Evolutionary conservation across 805 yeast species (phyloP).

Genomic region (Naumovozyma castellii): DNA sequence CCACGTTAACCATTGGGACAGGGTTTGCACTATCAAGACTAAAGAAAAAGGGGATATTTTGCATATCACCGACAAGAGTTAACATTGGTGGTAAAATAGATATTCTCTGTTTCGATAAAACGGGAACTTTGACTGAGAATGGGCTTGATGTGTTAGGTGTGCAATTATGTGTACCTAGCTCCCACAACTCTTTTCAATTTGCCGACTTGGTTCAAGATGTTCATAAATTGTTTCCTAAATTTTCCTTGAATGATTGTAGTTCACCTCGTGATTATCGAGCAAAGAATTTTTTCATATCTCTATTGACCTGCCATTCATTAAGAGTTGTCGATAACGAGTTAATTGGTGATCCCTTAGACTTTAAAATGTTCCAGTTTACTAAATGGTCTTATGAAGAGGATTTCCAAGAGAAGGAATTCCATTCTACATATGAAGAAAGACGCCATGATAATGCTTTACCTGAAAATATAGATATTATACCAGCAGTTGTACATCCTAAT

Average conservation of each 20-base stretch:
- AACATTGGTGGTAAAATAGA: constrained; percentile 95
- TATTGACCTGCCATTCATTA: constrained; percentile 75
- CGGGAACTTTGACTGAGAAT: constrained; percentile 96
- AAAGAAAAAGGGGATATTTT: constrained; percentile 59
- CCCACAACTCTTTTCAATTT: constrained; percentile 16
- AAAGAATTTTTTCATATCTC: constrained; percentile 30
- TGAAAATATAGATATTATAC: constrained; percentile 36
- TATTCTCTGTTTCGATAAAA: constrained; percentile 86
- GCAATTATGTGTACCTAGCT: constrained; percentile 28
- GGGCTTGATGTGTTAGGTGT: constrained; percentile 81
- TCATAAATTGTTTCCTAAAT: constrained; percentile 19
- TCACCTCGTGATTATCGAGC: constrained; percentile 24
- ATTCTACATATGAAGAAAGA: constrained; percentile 32
- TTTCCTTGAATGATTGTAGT: constrained; percentile 24
- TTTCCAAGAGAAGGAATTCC: constrained; percentile 33
- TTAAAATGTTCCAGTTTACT: constrained; percentile 87
- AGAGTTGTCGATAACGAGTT: constrained; percentile 67
- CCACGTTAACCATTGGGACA: constrained; percentile 93
- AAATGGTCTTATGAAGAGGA: constrained; percentile 70
- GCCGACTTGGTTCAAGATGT: constrained; percentile 20
- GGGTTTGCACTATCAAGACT: constrained; percentile 80
- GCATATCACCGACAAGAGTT: constrained; percentile 90
- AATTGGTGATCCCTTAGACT: constrained; percentile 90
- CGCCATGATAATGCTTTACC: constrained; percentile 33
- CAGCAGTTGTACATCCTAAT: constrained; percentile 42